A percentile compares a stretch with the other conserved stretches of the same genome.
Evolutionary conservation across 495 filamentous ascomycete species (phyloP).

Genomic region (Hypoxylon intermedium): DNA sequence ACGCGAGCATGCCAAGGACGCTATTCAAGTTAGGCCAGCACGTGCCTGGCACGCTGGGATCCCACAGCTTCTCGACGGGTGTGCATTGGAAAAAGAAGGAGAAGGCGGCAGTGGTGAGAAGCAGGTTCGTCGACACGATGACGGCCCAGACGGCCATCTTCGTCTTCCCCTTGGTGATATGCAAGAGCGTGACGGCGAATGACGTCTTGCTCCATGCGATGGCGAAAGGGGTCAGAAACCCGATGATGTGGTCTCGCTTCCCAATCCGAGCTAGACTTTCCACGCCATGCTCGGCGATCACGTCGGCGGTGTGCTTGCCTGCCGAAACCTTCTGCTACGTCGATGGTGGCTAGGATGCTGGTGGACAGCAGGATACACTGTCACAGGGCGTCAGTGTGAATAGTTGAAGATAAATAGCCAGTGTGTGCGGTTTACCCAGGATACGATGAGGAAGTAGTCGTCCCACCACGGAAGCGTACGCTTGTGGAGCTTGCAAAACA

Average conservation of each 20-base stretch:
- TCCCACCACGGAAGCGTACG: slow-evolving; percentile 31
- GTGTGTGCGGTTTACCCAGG: slow-evolving; percentile 33
- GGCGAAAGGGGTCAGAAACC: slow-evolving; percentile 5
- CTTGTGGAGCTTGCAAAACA: slow-evolving; percentile 31
- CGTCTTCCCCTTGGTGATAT: slow-evolving; percentile 28
- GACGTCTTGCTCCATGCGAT: slow-evolving; percentile 25
- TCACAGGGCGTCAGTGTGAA: not conserved
- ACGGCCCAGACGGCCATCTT: slow-evolving; percentile 33
- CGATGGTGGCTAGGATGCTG: slow-evolving; percentile 1
- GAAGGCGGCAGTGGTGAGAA: slow-evolving; percentile 27
- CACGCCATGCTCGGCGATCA: slow-evolving; percentile 5
- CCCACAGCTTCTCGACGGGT: slow-evolving; percentile 39
- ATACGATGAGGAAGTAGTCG: slow-evolving; percentile 35
- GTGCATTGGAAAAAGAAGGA: slow-evolving; percentile 41
- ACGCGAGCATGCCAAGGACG: slow-evolving; percentile 13
- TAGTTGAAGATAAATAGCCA: not conserved
- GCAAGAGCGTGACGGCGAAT: slow-evolving; percentile 41
- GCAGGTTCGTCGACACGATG: slow-evolving; percentile 38
- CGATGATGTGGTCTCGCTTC: slow-evolving; percentile 4
- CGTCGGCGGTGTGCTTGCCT: not conserved
- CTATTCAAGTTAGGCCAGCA: slow-evolving; percentile 28
- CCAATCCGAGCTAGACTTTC: not conserved
- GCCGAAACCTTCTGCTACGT: slow-evolving; percentile 4
- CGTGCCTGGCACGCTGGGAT: slow-evolving; percentile 11
- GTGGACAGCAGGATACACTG: slow-evolving; percentile 8